phyloP scores from a whole-genome alignment of 805 yeast species.

The Komagataella mondaviorum region DNA sequence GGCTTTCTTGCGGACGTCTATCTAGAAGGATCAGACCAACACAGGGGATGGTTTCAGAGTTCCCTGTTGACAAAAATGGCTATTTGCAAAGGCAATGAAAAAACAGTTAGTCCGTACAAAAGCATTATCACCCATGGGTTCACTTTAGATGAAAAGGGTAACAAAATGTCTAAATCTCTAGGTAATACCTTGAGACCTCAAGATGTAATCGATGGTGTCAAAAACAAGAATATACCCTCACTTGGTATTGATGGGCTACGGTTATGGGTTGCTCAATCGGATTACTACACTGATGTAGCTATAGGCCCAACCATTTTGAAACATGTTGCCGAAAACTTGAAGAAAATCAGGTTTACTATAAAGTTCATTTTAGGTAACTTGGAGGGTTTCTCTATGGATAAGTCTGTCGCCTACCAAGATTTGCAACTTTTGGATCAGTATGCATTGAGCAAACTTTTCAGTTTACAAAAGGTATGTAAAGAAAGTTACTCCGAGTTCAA shows the following conservation, averaged over 20 bases:
- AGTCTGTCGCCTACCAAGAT: slow-evolving; percentile 23
- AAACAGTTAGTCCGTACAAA: slow-evolving; percentile 42
- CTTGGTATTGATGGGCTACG: slow-evolving; percentile 88
- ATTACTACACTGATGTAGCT: slow-evolving; percentile 70
- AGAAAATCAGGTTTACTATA: slow-evolving; percentile 73
- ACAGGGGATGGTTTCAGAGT: slow-evolving; percentile 98
- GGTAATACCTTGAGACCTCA: slow-evolving; percentile 72
- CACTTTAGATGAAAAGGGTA: slow-evolving; percentile 71
- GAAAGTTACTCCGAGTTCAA: slow-evolving; percentile 41
- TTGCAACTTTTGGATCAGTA: slow-evolving; percentile 42
- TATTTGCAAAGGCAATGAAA: neutral
- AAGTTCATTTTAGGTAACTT: slow-evolving; percentile 74
- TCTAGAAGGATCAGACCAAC: slow-evolving; percentile 96
- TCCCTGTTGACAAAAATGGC: slow-evolving; percentile 73
- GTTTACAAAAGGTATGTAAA: slow-evolving; percentile 27
- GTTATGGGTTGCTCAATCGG: slow-evolving; percentile 81
- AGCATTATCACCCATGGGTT: slow-evolving; percentile 88
- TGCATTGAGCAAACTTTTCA: slow-evolving; percentile 39
- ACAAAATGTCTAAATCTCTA: slow-evolving; percentile 87
- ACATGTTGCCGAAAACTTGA: slow-evolving; percentile 68
- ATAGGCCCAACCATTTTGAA: slow-evolving; percentile 59
- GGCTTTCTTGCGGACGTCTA: slow-evolving; percentile 64
- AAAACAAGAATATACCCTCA: slow-evolving; percentile 34
- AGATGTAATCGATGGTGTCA: slow-evolving; percentile 51
- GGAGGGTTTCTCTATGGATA: slow-evolving; percentile 20